Percentiles rank a stretch among this genome's conserved stretches.
Evolutionary conservation across 768 basidiomycete genomes (phyloP).

Genomic region (Mycena kentingensis): DNA sequence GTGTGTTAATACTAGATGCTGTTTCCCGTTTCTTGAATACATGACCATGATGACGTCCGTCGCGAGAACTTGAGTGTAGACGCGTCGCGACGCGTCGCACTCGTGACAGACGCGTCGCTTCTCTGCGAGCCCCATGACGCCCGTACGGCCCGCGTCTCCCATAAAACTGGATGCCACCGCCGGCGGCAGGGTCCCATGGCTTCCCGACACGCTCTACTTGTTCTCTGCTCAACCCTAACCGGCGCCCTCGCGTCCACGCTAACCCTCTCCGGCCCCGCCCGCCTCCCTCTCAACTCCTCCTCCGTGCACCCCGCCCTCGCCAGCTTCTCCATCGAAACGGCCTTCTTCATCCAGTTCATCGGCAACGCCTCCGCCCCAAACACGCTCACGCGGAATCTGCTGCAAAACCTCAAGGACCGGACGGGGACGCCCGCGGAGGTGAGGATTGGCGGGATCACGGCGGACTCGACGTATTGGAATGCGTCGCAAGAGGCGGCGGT

Average conservation of each 20-base stretch:
- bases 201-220: constrained; percentile 4
- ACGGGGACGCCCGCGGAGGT: constrained; percentile 49
- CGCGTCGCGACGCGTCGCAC: too few relatives aligned
- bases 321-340: constrained; percentile 58
- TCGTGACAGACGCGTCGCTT: too few relatives aligned
- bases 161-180: too few relatives aligned
- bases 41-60: too few relatives aligned
- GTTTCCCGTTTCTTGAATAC: too few relatives aligned
- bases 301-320: constrained; percentile 45
- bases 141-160: too few relatives aligned
- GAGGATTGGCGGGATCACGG: constrained; percentile 56
- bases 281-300: constrained; percentile 47
- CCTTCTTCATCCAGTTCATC: constrained; percentile 52
- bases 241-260: constrained; percentile 23
- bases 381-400: constrained; percentile 42
- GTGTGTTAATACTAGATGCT: too few relatives aligned
- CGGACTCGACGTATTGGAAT: constrained; percentile 54
- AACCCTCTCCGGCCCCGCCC: constrained; percentile 42
- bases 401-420: constrained; percentile 47
- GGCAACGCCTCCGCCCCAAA: constrained; percentile 50
- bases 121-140: too few relatives aligned
- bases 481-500: constrained; percentile 40
- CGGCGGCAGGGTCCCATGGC: too few relatives aligned
- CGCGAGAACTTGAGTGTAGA: too few relatives aligned
- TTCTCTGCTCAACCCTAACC: too few relatives aligned